A percentile compares a stretch with the other conserved stretches of the same genome.
Evolutionary conservation across 73 alveolate genomes (phyloP).

Genomic region (Blepharisma japonicum): DNA sequence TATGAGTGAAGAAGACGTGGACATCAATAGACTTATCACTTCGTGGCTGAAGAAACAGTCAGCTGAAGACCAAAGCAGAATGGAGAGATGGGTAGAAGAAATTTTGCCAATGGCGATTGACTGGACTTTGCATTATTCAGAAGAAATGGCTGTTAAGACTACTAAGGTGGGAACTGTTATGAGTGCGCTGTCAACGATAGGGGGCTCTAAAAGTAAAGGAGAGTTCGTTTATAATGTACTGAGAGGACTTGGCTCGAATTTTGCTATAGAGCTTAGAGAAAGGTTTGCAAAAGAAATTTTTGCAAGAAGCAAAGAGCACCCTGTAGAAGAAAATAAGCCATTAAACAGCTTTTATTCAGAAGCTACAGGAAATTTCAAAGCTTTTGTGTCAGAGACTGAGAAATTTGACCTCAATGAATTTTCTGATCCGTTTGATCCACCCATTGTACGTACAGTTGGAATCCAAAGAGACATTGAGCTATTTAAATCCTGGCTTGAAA

Average conservation of each 20-base stretch:
- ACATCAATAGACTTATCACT: constrained; percentile 83
- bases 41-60: constrained; percentile 96
- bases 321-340: constrained; percentile 62
- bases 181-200: constrained; percentile 82
- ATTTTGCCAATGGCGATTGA: constrained; percentile 72
- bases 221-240: constrained; percentile 87
- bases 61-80: constrained; percentile 74
- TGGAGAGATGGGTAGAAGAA: constrained; percentile 89
- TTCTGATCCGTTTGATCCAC: constrained; percentile 76
- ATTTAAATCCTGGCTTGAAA: constrained; percentile 72
- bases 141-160: constrained; percentile 80
- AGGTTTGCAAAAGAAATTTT: constrained; percentile 52
- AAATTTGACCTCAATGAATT: constrained; percentile 58
- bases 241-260: constrained; percentile 95
- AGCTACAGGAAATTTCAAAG: constrained; percentile 40
- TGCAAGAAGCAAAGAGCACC: constrained; percentile 52
- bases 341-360: constrained; percentile 72
- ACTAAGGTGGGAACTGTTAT: constrained; percentile 94
- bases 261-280: constrained; percentile 69
- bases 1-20: constrained; percentile 99
- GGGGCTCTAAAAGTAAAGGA: constrained; percentile 67
- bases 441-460: constrained; percentile 85
- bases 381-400: constrained; percentile 55
- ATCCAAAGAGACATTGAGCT: constrained; percentile 69
- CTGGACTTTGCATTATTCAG: constrained; percentile 44